Conservation (phyloP, 75 land plant species). For the Larix kaempferi region DNA sequence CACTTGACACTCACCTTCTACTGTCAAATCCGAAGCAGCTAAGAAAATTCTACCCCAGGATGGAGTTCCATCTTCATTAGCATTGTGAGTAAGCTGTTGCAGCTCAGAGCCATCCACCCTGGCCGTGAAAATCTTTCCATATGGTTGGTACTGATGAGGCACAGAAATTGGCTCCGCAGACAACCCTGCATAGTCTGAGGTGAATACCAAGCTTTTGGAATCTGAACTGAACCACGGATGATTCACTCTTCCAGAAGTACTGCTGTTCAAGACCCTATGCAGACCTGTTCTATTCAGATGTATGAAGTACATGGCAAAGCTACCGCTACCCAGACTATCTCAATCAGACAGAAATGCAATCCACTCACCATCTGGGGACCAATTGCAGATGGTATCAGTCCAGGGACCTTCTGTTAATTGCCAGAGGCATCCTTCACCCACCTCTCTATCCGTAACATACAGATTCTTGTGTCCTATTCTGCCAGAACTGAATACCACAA, state of each 20-base stretch:
- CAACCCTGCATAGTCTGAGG: constrained; percentile 72
- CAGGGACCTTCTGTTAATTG: constrained; percentile 80
- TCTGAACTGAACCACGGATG: constrained; percentile 89
- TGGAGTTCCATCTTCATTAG: constrained; percentile 35
- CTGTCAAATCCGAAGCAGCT: constrained; percentile 6
- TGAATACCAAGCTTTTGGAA: constrained; percentile 59
- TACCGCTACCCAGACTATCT: constrained; percentile 56
- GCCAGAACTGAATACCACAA: constrained; percentile 82
- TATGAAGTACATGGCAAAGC: constrained; percentile 63
- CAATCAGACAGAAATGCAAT: constrained; percentile 87
- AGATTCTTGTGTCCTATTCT: constrained; percentile 86
- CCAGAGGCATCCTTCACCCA: constrained; percentile 55
- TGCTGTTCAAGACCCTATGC: constrained; percentile 48
- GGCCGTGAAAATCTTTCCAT: not conserved
- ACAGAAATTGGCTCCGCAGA: constrained; percentile 86
- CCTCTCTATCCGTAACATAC: constrained; percentile 85
- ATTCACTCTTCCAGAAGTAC: constrained; percentile 54
- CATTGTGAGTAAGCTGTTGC: constrained; percentile 18
- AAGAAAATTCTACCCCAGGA: constrained; percentile 16
- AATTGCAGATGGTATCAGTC: constrained; percentile 87
- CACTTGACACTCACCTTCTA: too few relatives aligned
- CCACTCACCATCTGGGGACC: constrained; percentile 97
- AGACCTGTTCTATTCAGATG: constrained; percentile 76
- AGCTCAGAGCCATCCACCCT: constrained; percentile 31
- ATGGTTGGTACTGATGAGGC: constrained; percentile 78